phyloP scores from a whole-genome alignment of 192 early-diverging fungal genomes.

The Kickxella alabastrina region DNA sequence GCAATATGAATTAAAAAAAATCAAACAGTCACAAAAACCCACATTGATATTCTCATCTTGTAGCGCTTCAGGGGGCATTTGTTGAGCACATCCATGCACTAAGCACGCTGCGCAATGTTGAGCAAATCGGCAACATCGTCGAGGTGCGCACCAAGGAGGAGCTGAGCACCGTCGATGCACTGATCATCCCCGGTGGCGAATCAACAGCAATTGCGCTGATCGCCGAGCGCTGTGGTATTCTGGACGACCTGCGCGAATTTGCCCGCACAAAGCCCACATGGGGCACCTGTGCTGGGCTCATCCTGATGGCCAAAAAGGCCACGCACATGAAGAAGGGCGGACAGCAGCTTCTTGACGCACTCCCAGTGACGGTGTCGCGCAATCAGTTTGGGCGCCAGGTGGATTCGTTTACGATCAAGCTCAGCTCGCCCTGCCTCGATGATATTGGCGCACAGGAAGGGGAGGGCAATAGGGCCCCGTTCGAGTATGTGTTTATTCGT shows the following conservation, averaged over 20 bases:
- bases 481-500: slow-evolving; percentile 87
- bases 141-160: slow-evolving; percentile 69
- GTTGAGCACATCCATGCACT: slow-evolving; percentile 86
- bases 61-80: slow-evolving; percentile 96
- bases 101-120: slow-evolving; percentile 60
- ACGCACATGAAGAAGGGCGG: slow-evolving; percentile 78
- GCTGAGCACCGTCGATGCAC: slow-evolving; percentile 71
- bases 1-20: background rate
- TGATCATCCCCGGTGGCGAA: slow-evolving; percentile 96
- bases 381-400: slow-evolving; percentile 95
- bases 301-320: slow-evolving; percentile 77
- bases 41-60: too few species aligned
- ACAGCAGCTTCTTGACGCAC: slow-evolving; percentile 77
- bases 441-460: slow-evolving; percentile 3
- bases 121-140: slow-evolving; percentile 28
- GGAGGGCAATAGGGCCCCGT: slow-evolving; percentile 15
- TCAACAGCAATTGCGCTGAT: slow-evolving; percentile 91
- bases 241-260: slow-evolving; percentile 76
- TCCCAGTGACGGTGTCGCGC: slow-evolving; percentile 79
- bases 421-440: slow-evolving; percentile 57
- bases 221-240: slow-evolving; percentile 78
- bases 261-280: slow-evolving; percentile 73
- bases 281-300: slow-evolving; percentile 98
- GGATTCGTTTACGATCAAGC: slow-evolving; percentile 79
- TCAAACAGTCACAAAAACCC: too few species aligned